Conservation (phyloP, 1,284 basidiomycete genomes). For the Termitomyces sp. region DNA sequence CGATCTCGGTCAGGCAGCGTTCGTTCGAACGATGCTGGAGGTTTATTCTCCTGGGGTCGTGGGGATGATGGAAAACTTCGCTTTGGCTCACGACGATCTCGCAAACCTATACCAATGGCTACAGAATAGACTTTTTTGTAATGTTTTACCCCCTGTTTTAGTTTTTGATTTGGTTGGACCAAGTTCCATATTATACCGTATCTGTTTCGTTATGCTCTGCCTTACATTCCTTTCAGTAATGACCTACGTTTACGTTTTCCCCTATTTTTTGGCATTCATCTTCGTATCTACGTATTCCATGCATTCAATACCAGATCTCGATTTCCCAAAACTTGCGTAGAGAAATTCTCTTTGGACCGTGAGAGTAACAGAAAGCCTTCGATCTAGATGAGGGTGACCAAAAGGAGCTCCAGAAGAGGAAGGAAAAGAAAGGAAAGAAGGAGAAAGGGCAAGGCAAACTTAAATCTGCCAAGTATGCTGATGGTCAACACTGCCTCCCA, state of each 20-base stretch:
- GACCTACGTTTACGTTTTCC: conserved; percentile 17
- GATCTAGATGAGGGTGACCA: too few species aligned
- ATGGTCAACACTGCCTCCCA: too few species aligned
- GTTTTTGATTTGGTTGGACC: conserved; percentile 12
- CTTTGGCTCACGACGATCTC: conserved; percentile 66
- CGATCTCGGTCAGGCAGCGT: conserved; percentile 69
- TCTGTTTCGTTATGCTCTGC: conserved; percentile 15
- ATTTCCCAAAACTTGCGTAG: background rate
- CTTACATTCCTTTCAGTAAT: conserved; percentile 18
- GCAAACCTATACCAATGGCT: conserved; percentile 39
- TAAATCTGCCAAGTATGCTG: too few species aligned
- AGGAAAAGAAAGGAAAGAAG: too few species aligned
- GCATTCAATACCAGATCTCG: background rate
- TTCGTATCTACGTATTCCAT: conserved; percentile 9
- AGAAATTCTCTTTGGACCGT: background rate
- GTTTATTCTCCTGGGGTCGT: conserved; percentile 62
- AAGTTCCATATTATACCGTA: conserved; percentile 10
- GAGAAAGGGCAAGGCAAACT: too few species aligned
- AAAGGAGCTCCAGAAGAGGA: too few species aligned
- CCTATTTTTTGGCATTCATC: background rate
- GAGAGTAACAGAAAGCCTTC: background rate
- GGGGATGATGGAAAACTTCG: conserved; percentile 53
- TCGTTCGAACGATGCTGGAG: conserved; percentile 54
- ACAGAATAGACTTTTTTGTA: conserved; percentile 24
- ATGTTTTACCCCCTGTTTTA: conserved; percentile 1